phyloP scores from a whole-genome alignment of 176 grass and related monocot species.

The Panicum miliaceum region DNA sequence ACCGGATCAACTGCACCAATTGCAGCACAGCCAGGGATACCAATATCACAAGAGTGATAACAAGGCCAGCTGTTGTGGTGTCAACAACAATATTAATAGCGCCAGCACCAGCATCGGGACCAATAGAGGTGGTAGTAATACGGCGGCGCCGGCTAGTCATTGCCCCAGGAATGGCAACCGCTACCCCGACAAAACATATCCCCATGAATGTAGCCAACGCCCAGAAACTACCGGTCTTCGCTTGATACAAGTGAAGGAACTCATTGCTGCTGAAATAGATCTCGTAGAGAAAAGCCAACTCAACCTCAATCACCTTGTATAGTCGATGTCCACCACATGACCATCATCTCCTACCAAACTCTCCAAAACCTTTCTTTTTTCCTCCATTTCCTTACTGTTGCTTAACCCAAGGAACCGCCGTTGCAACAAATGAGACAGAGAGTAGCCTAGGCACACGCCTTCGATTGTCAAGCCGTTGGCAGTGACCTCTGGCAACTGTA shows the following conservation, averaged over 20 bases:
- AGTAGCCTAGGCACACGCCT: background rate
- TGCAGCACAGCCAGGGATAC: slow-evolving; percentile 21
- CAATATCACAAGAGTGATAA: slow-evolving; percentile 16
- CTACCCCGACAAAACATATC: background rate
- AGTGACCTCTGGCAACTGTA: too few relatives aligned
- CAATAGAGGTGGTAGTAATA: too few relatives aligned
- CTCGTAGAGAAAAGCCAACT: background rate
- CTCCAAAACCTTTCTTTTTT: too few relatives aligned
- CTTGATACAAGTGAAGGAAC: background rate
- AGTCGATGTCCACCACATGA: background rate
- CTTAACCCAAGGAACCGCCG: background rate
- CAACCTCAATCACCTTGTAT: background rate
- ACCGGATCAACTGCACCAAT: background rate
- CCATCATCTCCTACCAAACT: background rate
- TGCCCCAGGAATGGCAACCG: background rate
- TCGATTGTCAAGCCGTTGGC: background rate
- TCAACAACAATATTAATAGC: too few relatives aligned
- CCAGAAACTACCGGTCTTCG: background rate
- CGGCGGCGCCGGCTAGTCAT: too few relatives aligned
- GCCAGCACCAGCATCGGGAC: too few relatives aligned
- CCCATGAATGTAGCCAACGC: background rate
- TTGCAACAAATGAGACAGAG: background rate
- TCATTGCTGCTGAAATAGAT: background rate
- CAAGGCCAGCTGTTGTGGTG: background rate
- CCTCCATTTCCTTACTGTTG: background rate